Evolutionary conservation across 2,329 filamentous ascomycete species (phyloP).

Genomic region (Juglanconis oblonga): DNA sequence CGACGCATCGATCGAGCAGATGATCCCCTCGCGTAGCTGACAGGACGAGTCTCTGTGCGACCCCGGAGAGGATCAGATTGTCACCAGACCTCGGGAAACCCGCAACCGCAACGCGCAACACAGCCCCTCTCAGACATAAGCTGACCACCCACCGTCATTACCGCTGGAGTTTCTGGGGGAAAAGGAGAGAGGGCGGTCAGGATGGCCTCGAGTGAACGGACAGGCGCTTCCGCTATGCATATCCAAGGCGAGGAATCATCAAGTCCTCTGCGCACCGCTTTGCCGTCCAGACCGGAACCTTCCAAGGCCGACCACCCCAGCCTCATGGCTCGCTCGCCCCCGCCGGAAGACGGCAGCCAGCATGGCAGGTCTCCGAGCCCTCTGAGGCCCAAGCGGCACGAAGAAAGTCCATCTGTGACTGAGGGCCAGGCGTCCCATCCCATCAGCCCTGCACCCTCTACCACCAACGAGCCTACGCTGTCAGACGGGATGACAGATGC

Average conservation of each 20-base stretch:
- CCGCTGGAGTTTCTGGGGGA: not conserved
- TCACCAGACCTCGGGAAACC: constrained; percentile 11
- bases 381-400: constrained; percentile 9
- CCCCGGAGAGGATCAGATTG: constrained; percentile 9
- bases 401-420: constrained; percentile 9
- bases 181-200: constrained; percentile 2
- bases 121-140: constrained; percentile 4
- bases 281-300: constrained; percentile 24
- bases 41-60: constrained; percentile 13
- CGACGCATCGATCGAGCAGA: constrained; percentile 1
- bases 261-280: constrained; percentile 19
- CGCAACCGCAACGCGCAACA: constrained; percentile 3
- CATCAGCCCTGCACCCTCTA: constrained; percentile 16
- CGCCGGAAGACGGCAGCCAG: constrained; percentile 22
- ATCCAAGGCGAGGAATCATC: constrained; percentile 10
- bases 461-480: constrained; percentile 10
- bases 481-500: constrained; percentile 14
- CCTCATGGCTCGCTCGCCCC: constrained; percentile 22
- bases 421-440: constrained; percentile 19
- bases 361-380: constrained; percentile 16
- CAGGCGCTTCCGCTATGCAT: constrained; percentile 4
- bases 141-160: constrained; percentile 6
- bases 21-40: constrained; percentile 13
- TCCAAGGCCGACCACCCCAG: constrained; percentile 16
- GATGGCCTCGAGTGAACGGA: constrained; percentile 17